Evolutionary conservation across 2,329 filamentous ascomycete genomes (phyloP).

Genomic region (Clonostachys rhizophaga): DNA sequence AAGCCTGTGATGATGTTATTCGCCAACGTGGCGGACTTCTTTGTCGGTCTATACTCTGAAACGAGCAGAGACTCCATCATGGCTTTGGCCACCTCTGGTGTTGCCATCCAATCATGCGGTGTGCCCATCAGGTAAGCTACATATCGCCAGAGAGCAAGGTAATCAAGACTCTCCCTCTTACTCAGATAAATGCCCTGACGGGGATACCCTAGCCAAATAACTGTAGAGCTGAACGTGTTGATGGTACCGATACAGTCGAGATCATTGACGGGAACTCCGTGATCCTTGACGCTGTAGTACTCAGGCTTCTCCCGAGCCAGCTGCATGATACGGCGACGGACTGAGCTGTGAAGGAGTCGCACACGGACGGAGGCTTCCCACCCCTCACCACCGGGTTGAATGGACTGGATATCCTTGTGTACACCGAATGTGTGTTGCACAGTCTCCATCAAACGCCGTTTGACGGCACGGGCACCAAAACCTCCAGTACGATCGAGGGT

Average conservation of each 20-base stretch:
- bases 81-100: slow-evolving; percentile 46
- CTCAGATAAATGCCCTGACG: slow-evolving; percentile 66
- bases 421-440: slow-evolving; percentile 73
- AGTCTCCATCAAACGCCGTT: slow-evolving; percentile 61
- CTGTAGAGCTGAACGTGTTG: slow-evolving; percentile 59
- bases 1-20: slow-evolving; percentile 71
- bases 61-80: slow-evolving; percentile 65
- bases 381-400: slow-evolving; percentile 61
- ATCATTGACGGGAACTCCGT: slow-evolving; percentile 67
- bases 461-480: slow-evolving; percentile 63
- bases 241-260: slow-evolving; percentile 72
- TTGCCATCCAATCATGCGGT: slow-evolving; percentile 56
- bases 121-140: slow-evolving; percentile 68
- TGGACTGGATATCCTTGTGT: slow-evolving; percentile 56
- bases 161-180: slow-evolving; percentile 60
- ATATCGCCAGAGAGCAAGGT: slow-evolving; percentile 72
- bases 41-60: slow-evolving; percentile 61
- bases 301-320: slow-evolving; percentile 46
- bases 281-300: slow-evolving; percentile 55
- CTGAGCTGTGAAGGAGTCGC: slow-evolving; percentile 59
- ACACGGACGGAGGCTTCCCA: slow-evolving; percentile 59
- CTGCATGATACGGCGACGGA: slow-evolving; percentile 56
- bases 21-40: slow-evolving; percentile 58
- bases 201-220: slow-evolving; percentile 66
- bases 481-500: slow-evolving; percentile 71